A percentile compares a stretch with the other conserved stretches of the same genome.
These are phyloP conservation scores for Globisporangium spiculum DNA, from an alignment of 352 stramenopile species.

Conservation along the genomic window DNA sequence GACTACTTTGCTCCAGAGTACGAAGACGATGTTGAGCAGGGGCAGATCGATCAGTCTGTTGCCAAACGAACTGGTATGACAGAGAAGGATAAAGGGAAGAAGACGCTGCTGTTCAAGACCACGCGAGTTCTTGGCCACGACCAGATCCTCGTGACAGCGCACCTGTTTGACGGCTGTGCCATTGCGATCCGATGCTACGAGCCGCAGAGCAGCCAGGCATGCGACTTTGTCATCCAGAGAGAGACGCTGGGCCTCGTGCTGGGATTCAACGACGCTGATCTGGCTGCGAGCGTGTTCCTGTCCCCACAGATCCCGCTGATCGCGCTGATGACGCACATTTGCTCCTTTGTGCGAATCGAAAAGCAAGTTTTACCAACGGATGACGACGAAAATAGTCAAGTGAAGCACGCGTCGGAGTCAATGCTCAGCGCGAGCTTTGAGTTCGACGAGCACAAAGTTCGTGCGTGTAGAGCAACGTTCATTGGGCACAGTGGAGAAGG, in stretches of 20 bases:
- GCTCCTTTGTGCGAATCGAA: constrained; percentile 36
- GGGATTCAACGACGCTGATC: constrained; percentile 10
- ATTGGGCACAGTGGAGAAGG: background rate
- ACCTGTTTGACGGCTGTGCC: constrained; percentile 12
- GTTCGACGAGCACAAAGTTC: constrained; percentile 8
- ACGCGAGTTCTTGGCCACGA: constrained; percentile 34
- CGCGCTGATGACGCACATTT: constrained; percentile 29
- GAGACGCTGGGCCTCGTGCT: constrained; percentile 18
- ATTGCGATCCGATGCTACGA: constrained; percentile 42
- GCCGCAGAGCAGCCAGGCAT: constrained; percentile 34
- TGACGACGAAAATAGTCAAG: background rate
- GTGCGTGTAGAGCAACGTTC: background rate
- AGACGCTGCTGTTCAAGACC: constrained; percentile 38
- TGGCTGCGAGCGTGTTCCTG: background rate
- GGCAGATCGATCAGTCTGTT: background rate
- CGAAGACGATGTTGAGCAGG: background rate
- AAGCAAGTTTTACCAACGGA: background rate
- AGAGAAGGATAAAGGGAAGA: background rate
- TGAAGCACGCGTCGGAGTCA: constrained; percentile 11
- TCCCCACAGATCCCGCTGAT: constrained; percentile 10
- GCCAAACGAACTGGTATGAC: background rate
- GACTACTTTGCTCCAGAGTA: constrained; percentile 29
- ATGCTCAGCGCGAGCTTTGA: constrained; percentile 6
- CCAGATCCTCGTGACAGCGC: constrained; percentile 39
- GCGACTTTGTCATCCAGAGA: constrained; percentile 17